These are phyloP conservation scores for Quercus suber DNA, from an alignment of 306 rosid species.

Conservation along the genomic window DNA sequence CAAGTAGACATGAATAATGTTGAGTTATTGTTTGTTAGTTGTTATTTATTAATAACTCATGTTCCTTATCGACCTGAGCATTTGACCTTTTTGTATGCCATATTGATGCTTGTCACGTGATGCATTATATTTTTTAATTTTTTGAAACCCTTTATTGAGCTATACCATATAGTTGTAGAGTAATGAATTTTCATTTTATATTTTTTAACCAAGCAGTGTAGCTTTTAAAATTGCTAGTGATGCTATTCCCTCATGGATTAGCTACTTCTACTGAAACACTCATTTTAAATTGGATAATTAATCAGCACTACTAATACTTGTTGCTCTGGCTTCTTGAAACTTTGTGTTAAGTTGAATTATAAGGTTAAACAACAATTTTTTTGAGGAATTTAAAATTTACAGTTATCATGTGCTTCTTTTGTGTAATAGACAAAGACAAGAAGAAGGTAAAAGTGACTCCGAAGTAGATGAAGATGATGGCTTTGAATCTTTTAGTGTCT, in stretches of 20 bases:
- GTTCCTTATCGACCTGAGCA: background rate
- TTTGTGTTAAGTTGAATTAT: background rate
- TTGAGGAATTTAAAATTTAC: background rate
- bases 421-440: slow-evolving; percentile 51
- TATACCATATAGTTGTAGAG: background rate
- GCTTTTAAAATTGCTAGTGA: background rate
- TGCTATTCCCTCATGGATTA: background rate
- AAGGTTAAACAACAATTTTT: background rate
- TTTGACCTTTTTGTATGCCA: background rate
- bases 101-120: background rate
- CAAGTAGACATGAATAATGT: background rate
- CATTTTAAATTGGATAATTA: background rate
- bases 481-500: slow-evolving; percentile 34
- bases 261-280: background rate
- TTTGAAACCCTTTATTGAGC: background rate
- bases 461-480: slow-evolving; percentile 31
- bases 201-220: background rate
- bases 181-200: background rate
- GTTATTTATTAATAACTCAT: background rate
- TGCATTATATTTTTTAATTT: background rate
- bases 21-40: background rate
- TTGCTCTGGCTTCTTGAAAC: background rate
- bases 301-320: background rate
- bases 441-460: slow-evolving; percentile 39
- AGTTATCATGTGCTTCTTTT: slow-evolving; percentile 13